Percentiles rank a stretch among this genome's conserved stretches.
phyloP scores from a whole-genome alignment of 176 grass and related monocot species.

The Aegilops longissima region DNA sequence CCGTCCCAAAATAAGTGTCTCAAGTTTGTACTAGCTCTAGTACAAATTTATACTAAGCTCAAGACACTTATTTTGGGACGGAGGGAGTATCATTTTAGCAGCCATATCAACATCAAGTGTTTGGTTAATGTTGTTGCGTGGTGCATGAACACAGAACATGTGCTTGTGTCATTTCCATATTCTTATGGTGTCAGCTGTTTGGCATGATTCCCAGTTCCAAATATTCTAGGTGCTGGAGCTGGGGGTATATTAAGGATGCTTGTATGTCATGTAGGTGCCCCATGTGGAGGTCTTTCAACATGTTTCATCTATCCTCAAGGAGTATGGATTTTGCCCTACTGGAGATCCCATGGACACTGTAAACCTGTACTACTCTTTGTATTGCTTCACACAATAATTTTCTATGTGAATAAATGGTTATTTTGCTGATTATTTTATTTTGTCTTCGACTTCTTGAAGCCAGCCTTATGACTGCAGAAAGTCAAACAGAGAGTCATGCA shows the following conservation, averaged over 20 bases:
- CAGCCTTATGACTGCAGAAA: conserved; percentile 10
- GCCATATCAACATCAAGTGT: background rate
- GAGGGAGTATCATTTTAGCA: background rate
- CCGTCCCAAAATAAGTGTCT: too few relatives aligned
- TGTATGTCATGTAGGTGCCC: conserved; percentile 23
- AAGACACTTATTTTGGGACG: too few relatives aligned
- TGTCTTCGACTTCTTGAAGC: background rate
- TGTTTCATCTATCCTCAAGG: conserved; percentile 25
- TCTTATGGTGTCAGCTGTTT: background rate
- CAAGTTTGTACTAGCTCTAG: too few relatives aligned
- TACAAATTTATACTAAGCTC: too few relatives aligned
- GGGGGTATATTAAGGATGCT: background rate
- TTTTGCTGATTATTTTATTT: background rate
- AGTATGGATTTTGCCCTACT: background rate
- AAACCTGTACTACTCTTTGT: background rate
- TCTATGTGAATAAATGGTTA: background rate
- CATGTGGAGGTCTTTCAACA: conserved; percentile 1
- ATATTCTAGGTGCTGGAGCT: background rate
- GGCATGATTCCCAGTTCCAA: background rate
- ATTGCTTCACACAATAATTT: background rate
- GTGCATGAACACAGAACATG: background rate
- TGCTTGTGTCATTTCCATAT: background rate
- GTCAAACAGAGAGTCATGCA: background rate
- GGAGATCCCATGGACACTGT: background rate
- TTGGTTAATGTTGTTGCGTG: background rate